Evolutionary conservation across 768 basidiomycete species (phyloP).

Genomic region (Saitozyma podzolica): DNA sequence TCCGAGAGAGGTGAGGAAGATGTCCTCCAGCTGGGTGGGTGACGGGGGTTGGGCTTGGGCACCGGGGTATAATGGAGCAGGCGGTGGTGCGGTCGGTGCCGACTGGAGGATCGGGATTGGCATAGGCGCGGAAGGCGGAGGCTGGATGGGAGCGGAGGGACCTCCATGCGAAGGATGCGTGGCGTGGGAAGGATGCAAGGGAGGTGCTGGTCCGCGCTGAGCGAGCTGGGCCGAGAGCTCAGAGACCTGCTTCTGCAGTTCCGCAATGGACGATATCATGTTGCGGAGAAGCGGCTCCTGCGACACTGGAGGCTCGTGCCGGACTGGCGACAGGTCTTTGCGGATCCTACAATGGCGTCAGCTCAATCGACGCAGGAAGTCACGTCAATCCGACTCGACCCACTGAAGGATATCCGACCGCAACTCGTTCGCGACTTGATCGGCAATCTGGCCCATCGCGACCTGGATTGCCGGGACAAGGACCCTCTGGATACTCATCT

Average conservation of each 20-base stretch:
- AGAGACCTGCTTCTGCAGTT: constrained; percentile 29
- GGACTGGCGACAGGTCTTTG: constrained; percentile 32
- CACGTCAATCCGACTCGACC: constrained; percentile 6
- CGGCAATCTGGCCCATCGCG: constrained; percentile 17
- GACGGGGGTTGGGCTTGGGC: neutral
- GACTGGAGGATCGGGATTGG: neutral
- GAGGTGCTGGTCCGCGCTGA: constrained; percentile 11
- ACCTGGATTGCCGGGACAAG: constrained; percentile 33
- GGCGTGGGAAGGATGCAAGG: constrained; percentile 8
- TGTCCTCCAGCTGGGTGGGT: constrained; percentile 28
- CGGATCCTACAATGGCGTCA: constrained; percentile 26
- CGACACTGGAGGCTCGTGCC: neutral
- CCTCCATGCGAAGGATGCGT: neutral
- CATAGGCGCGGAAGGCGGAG: too few species aligned
- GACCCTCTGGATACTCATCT: neutral
- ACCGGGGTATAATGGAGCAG: neutral
- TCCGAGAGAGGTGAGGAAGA: constrained; percentile 34
- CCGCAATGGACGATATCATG: constrained; percentile 29
- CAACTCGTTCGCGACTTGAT: constrained; percentile 35
- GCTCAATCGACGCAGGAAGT: neutral
- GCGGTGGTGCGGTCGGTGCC: neutral
- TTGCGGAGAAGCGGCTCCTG: constrained; percentile 18
- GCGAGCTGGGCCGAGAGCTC: constrained; percentile 36
- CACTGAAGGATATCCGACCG: constrained; percentile 46
- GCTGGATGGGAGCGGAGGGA: too few species aligned